These are phyloP conservation scores for Camelina sativa DNA, from an alignment of 345 rosid genomes.

Conservation along the genomic window DNA sequence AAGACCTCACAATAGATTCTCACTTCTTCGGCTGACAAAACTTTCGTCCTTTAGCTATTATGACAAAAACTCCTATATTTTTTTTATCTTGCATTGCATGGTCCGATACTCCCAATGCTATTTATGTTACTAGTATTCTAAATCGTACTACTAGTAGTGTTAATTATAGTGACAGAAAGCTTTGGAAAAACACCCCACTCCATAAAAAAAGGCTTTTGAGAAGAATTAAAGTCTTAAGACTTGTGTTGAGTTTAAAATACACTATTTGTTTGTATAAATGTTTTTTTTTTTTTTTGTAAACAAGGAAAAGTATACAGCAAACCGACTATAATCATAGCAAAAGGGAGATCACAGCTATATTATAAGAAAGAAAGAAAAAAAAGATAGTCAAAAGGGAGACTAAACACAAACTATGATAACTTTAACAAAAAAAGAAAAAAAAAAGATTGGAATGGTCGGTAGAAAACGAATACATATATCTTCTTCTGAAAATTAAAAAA, in stretches of 20 bases:
- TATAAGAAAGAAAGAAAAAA: not conserved
- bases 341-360: constrained; percentile 23
- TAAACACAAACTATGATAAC: constrained; percentile 5
- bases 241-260: not conserved
- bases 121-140: not conserved
- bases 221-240: constrained; percentile 5
- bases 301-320: constrained; percentile 27
- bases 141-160: not conserved
- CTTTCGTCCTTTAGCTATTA: constrained; percentile 11
- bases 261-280: not conserved
- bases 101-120: constrained; percentile 20
- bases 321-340: constrained; percentile 28
- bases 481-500: not conserved
- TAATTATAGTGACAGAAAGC: not conserved
- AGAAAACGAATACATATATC: constrained; percentile 5
- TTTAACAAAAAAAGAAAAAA: not conserved
- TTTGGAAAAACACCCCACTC: not conserved
- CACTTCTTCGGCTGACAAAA: not conserved
- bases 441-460: constrained; percentile 34
- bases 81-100: constrained; percentile 25
- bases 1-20: not conserved
- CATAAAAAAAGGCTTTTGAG: constrained; percentile 8
- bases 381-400: not conserved
- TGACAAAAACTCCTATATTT: not conserved
- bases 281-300: no score